Base-by-base conservation (phyloP, 352 stramenopile genomes). In the Globisporangium acanthophoron region DNA sequence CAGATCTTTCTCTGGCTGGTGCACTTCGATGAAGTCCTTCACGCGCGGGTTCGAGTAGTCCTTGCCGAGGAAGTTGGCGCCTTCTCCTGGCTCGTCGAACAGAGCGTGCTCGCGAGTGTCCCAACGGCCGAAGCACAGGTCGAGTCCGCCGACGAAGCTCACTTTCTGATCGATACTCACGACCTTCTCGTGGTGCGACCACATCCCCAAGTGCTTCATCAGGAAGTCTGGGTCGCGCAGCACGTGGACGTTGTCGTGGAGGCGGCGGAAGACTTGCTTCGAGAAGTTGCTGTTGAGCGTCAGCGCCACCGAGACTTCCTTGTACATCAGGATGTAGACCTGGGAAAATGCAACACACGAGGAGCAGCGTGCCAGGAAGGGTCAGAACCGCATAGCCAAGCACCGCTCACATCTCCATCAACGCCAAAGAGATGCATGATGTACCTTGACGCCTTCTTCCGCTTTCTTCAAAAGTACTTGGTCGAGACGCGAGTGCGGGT, bases 171-270 rank as follows among this genome's bases (percentile, higher is more conserved):
- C 91, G 27, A 97, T 63, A 46, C 92, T 87, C 46, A 96, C 84
- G 35, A 97, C 88, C 62, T 97, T 97, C 56, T 97, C 91, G 69
- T 97, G 91, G 61, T 97, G 91, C 13, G 85, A 96, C 67, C 85
- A 96, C 69, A 92, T 78, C 2, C 85, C 85, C 48, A 91, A 57
- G n/a, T 93, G 74, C 65, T 92, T 91, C 78, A 95, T 88, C 45
- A 92, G 54, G 47, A 95, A 95, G 58, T 96, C 87, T 0, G 89
- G 90, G 40, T 97, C 89, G 3, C 91, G 83, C 4, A 97, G 64
- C 35, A 96, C 87, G 54, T 92, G 76, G 3, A 97, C 73, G 43
- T 96, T 96, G 9, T 70, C 66, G 59, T 94, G 85, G 3, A 94
- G 66, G 7, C 71, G 68, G 6, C 65, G 72, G 47, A 95, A 75